Evolutionary conservation across 768 basidiomycete genomes (phyloP).

Genomic region (Lyophyllum atratum): DNA sequence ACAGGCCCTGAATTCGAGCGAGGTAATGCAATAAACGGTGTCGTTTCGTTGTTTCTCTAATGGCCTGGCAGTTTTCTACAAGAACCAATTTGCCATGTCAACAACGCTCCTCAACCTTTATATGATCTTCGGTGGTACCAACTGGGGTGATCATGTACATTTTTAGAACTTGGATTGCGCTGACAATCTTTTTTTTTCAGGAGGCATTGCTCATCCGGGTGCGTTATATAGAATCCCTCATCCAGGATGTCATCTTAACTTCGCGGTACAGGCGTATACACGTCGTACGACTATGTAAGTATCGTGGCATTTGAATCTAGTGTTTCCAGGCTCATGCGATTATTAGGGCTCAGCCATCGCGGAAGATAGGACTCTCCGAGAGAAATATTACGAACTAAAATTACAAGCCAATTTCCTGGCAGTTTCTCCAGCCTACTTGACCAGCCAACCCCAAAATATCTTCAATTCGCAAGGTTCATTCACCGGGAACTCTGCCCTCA

Average conservation of each 20-base stretch:
- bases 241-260: slow-evolving; percentile 23
- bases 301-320: neutral
- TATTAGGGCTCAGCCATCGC: slow-evolving; percentile 48
- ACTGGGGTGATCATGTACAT: slow-evolving; percentile 38
- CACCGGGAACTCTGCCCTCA: slow-evolving; percentile 47
- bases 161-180: neutral
- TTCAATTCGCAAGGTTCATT: slow-evolving; percentile 42
- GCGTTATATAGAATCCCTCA: no score
- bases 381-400: slow-evolving; percentile 57
- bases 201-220: slow-evolving; percentile 39
- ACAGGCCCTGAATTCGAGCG: slow-evolving; percentile 46
- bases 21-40: slow-evolving; percentile 24
- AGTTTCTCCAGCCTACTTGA: slow-evolving; percentile 52
- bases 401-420: slow-evolving; percentile 52
- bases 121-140: slow-evolving; percentile 54
- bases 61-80: slow-evolving; percentile 43
- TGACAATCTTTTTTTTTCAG: slow-evolving; percentile 13
- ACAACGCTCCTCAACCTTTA: slow-evolving; percentile 51
- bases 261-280: slow-evolving; percentile 36
- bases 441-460: slow-evolving; percentile 45
- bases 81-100: slow-evolving; percentile 47
- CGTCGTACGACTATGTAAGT: slow-evolving; percentile 46
- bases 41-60: neutral
- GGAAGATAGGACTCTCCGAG: slow-evolving; percentile 52
- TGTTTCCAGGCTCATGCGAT: neutral